Evolutionary conservation across 768 basidiomycete genomes (phyloP).

Genomic region (Phaeotremella fagi): DNA sequence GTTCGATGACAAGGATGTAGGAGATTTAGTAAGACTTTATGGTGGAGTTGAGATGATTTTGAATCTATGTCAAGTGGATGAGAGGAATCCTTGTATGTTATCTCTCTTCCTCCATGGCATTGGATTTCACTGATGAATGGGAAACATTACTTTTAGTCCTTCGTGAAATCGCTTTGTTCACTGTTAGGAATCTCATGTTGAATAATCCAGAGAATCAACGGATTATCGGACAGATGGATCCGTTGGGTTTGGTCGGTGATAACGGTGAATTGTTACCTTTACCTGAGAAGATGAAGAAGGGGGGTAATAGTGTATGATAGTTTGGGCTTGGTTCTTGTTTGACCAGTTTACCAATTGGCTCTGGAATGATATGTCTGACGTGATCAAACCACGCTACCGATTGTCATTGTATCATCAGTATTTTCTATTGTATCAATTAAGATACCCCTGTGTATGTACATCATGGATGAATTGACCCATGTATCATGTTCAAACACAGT

Average conservation of each 20-base stretch:
- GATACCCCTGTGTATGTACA: too few species aligned
- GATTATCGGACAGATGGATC: constrained; percentile 68
- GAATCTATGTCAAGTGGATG: constrained; percentile 84
- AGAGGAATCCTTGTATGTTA: constrained; percentile 82
- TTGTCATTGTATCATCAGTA: too few species aligned
- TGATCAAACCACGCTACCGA: too few species aligned
- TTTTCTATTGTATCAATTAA: too few species aligned
- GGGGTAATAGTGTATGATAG: too few species aligned
- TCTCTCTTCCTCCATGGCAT: neutral
- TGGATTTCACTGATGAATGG: neutral
- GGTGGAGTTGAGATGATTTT: constrained; percentile 77
- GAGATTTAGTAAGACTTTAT: constrained; percentile 66
- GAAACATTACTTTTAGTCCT: constrained; percentile 57
- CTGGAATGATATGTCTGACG: too few species aligned
- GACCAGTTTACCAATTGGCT: too few species aligned
- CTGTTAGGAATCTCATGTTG: constrained; percentile 71
- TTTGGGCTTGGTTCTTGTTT: too few species aligned
- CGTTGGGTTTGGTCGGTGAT: constrained; percentile 59
- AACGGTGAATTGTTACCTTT: constrained; percentile 53
- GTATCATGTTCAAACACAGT: too few species aligned
- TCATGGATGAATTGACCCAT: too few species aligned
- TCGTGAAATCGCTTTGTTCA: constrained; percentile 84
- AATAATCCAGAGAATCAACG: constrained; percentile 74
- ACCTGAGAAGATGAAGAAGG: constrained; percentile 32
- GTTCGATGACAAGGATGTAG: constrained; percentile 61